These are phyloP conservation scores for Arthrobotrys musiformis DNA, from an alignment of 2,329 filamentous ascomycete species.

Conservation along the genomic window DNA sequence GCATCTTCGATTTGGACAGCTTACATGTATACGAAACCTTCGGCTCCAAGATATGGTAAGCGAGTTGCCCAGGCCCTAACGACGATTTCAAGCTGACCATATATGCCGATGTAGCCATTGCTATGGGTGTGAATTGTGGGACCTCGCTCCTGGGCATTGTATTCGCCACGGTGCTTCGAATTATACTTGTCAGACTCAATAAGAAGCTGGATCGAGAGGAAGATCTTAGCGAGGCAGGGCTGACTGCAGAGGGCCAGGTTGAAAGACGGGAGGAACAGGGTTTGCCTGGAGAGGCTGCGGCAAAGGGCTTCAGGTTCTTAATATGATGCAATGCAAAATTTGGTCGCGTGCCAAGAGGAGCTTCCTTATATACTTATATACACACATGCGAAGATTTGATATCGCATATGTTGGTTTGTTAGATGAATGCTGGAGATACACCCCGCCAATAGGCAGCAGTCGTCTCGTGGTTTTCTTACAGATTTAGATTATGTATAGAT, in stretches of 20 bases:
- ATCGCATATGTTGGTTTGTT: background rate
- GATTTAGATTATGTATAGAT: background rate
- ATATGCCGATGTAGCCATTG: slow-evolving; percentile 63
- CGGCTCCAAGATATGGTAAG: slow-evolving; percentile 53
- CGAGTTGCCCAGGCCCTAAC: background rate
- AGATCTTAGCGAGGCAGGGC: slow-evolving; percentile 60
- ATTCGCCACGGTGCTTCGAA: slow-evolving; percentile 71
- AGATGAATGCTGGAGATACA: background rate
- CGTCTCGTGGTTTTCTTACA: background rate
- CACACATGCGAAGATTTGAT: background rate
- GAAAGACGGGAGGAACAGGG: slow-evolving; percentile 66
- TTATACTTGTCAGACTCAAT: slow-evolving; percentile 74
- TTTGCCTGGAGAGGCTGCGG: slow-evolving; percentile 68
- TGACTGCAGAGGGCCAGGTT: slow-evolving; percentile 4
- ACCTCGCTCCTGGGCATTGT: slow-evolving; percentile 73
- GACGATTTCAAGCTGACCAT: background rate
- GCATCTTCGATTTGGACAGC: slow-evolving; percentile 75
- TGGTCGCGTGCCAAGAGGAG: background rate
- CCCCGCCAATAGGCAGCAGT: background rate
- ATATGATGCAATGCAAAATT: slow-evolving; percentile 62
- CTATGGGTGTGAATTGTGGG: slow-evolving; percentile 75
- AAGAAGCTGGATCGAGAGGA: slow-evolving; percentile 75
- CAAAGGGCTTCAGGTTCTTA: slow-evolving; percentile 75
- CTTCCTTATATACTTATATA: background rate
- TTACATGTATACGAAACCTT: slow-evolving; percentile 72